A percentile compares a stretch with the other conserved stretches of the same genome.
These are phyloP conservation scores for Backusella sp. DNA, from an alignment of 192 early-diverging fungal genomes.

Conservation along the genomic window DNA sequence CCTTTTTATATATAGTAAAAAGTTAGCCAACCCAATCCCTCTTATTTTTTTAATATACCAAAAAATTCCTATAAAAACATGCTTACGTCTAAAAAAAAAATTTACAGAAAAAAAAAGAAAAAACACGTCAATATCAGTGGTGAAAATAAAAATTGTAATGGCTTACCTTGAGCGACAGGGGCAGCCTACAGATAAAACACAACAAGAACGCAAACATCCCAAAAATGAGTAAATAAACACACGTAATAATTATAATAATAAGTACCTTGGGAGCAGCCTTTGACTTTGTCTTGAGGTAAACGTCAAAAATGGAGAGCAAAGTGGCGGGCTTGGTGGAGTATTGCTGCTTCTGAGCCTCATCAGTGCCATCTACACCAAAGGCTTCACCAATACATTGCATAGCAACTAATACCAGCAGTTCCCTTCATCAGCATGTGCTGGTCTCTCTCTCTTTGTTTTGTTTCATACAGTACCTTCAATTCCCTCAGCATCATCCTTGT, in stretches of 20 bases:
- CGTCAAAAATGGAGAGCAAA: conserved; percentile 86
- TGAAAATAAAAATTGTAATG: conserved; percentile 3
- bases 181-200: conserved; percentile 14
- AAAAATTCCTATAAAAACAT: neutral
- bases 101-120: neutral
- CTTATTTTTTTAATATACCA: neutral
- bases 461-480: conserved; percentile 62
- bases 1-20: neutral
- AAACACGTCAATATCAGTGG: conserved; percentile 2
- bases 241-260: neutral
- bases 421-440: neutral
- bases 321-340: conserved; percentile 87
- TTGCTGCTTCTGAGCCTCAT: conserved; percentile 58
- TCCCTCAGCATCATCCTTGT: conserved; percentile 74
- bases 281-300: conserved; percentile 79
- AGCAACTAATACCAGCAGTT: conserved; percentile 51
- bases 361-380: conserved; percentile 81
- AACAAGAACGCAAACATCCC: neutral
- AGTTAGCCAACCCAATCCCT: too few species aligned
- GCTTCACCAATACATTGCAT: conserved; percentile 95
- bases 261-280: conserved; percentile 22
- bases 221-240: neutral
- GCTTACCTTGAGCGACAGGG: conserved; percentile 21
- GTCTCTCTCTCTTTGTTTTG: neutral
- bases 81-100: conserved; percentile 23